Percentiles rank a stretch among this genome's conserved stretches.
These are phyloP conservation scores for Chrysoporthe cubensis DNA, from an alignment of 2,329 filamentous ascomycete genomes.

Conservation along the genomic window DNA sequence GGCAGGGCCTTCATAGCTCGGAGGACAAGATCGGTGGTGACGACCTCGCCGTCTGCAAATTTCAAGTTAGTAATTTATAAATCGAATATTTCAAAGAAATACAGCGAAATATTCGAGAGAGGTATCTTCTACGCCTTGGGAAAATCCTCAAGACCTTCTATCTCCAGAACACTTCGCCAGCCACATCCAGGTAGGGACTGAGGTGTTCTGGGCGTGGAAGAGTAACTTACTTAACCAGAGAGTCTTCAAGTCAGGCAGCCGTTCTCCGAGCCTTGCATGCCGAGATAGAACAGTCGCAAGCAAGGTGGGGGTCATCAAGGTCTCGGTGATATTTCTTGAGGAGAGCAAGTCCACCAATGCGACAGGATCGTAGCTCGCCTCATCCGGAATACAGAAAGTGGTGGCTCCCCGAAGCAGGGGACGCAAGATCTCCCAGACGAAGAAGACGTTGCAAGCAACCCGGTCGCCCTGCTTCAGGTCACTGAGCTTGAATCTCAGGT, in stretches of 20 bases:
- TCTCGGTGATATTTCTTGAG: constrained; percentile 72
- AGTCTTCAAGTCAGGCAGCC: constrained; percentile 68
- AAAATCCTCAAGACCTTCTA: not conserved
- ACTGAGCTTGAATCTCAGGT: constrained; percentile 71
- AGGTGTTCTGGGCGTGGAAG: too few relatives aligned
- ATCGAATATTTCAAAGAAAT: not conserved
- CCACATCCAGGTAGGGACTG: too few relatives aligned
- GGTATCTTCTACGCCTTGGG: not conserved
- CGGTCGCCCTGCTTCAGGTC: constrained; percentile 73
- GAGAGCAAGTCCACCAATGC: constrained; percentile 73
- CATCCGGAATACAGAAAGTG: constrained; percentile 74
- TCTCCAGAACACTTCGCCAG: not conserved
- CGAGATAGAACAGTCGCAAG: constrained; percentile 74
- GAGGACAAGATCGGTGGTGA: constrained; percentile 75
- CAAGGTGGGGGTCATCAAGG: constrained; percentile 81
- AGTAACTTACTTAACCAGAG: constrained; percentile 62
- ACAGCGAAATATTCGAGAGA: not conserved
- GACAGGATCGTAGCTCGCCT: constrained; percentile 76
- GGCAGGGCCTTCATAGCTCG: constrained; percentile 71
- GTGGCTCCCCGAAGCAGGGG: constrained; percentile 77
- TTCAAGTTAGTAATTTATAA: constrained; percentile 38
- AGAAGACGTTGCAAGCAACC: constrained; percentile 88
- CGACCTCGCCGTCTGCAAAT: constrained; percentile 69
- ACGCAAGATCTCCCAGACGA: constrained; percentile 82
- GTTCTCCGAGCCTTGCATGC: constrained; percentile 65